Evolutionary conservation across 2,329 filamentous ascomycete species (phyloP).

Genomic region (Blastomyces emzantsi): DNA sequence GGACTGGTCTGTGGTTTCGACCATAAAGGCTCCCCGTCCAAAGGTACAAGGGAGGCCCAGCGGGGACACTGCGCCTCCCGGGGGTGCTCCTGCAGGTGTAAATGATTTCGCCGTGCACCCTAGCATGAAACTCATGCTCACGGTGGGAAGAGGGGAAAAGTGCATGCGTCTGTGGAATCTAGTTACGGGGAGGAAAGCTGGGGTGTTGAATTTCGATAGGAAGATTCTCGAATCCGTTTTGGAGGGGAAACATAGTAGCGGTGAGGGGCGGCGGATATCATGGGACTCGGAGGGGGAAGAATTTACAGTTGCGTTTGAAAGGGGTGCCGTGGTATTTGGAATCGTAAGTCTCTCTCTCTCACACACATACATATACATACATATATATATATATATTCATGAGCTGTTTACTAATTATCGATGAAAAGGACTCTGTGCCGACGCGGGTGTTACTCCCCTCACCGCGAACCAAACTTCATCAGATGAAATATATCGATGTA

Average conservation of each 20-base stretch:
- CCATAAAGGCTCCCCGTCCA: constrained; percentile 79
- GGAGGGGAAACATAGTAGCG: constrained; percentile 65
- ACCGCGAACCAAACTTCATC: constrained; percentile 70
- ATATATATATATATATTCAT: not conserved
- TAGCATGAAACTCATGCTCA: constrained; percentile 94
- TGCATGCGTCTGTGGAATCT: constrained; percentile 95
- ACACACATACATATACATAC: not conserved
- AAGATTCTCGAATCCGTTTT: constrained; percentile 65
- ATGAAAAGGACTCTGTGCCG: constrained; percentile 59
- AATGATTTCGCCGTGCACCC: constrained; percentile 95
- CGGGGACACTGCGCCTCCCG: constrained; percentile 78
- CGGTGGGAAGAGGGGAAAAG: constrained; percentile 77
- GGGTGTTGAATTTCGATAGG: constrained; percentile 74
- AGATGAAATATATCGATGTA: constrained; percentile 59
- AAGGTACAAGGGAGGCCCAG: constrained; percentile 71
- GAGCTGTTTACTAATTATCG: constrained; percentile 14
- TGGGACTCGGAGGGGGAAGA: constrained; percentile 74
- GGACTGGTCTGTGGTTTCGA: constrained; percentile 81
- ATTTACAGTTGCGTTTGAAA: constrained; percentile 82
- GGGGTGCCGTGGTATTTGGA: constrained; percentile 74
- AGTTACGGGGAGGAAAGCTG: constrained; percentile 91
- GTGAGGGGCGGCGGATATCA: constrained; percentile 71
- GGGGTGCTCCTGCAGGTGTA: constrained; percentile 73
- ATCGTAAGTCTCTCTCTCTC: constrained; percentile 52
- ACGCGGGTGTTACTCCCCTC: constrained; percentile 62